Evolutionary conservation across 306 rosid genomes (phyloP), one percentile per base, ranked within the genome.

Genomic region (Rubus idaeus): DNA sequence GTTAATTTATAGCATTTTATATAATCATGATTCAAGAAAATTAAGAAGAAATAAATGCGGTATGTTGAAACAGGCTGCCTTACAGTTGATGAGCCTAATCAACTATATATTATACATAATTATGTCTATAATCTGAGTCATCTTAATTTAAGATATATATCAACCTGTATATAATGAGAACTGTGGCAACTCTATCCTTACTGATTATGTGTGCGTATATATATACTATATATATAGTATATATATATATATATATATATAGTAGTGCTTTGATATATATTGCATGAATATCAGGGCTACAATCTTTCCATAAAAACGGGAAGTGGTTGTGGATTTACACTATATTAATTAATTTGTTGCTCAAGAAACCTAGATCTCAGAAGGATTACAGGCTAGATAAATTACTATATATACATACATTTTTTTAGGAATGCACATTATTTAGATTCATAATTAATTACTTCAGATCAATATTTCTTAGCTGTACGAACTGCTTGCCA

Each of bases 241-340:
- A n/a, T n/a, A n/a, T n/a, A n/a, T n/a, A n/a, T n/a, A n/a, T n/a
- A n/a, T 50, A 50, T 50, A 23, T 23, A 23, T 23, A 13, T 13
- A 42, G 8, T 42, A 42, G 46, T 50, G 55, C 47, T 16, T 17
- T 5, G 69, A 10, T 42, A 64, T 63, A 41, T 41, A 41, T 42
- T 45, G 55, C 39, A 45, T 68, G 18, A 68, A 42, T 0, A 68
- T 10, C 39, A 45, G 26, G 8, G 35, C 14, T 53, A 5, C 51
- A n/a, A 12, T 39, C 14, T 10, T 57, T 58, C 77, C 77, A 42
- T 21, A 23, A 73, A 60, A 74, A 26, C 1, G 45, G 78, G 78
- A 74, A 74, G 47, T 61, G 70, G 70, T 74, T 60, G 47, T 61
- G 70, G 70, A 58, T 60, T 23, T 58, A 8, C 9, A 57, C 68